Conservation (phyloP, 345 rosid genomes). For the Ceriops decandra region DNA sequence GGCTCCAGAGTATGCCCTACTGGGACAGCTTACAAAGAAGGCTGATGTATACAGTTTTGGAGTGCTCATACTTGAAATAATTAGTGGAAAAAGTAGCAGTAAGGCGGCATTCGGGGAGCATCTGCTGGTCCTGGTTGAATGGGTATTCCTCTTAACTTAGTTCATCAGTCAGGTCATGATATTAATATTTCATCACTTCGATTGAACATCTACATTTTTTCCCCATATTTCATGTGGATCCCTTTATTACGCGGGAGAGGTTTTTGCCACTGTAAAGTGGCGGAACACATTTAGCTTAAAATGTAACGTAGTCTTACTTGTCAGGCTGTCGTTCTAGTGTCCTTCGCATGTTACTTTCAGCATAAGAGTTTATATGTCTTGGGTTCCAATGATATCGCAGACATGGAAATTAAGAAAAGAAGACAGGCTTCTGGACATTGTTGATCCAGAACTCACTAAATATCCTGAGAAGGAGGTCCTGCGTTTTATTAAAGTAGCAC, state of each 20-base stretch:
- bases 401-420: slow-evolving; percentile 81
- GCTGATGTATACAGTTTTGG: slow-evolving; percentile 97
- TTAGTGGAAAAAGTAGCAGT: slow-evolving; percentile 77
- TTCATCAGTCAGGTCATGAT: background rate
- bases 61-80: slow-evolving; percentile 72
- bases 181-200: too few relatives aligned
- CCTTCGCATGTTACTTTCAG: too few relatives aligned
- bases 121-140: slow-evolving; percentile 68
- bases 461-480: slow-evolving; percentile 58
- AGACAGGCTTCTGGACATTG: slow-evolving; percentile 58
- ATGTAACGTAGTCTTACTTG: too few relatives aligned
- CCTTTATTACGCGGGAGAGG: too few relatives aligned
- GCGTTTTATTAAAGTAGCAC: slow-evolving; percentile 68
- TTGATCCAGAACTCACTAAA: slow-evolving; percentile 58
- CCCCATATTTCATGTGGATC: too few relatives aligned
- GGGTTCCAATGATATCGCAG: slow-evolving; percentile 40
- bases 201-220: too few relatives aligned
- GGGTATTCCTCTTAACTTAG: slow-evolving; percentile 52
- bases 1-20: slow-evolving; percentile 89
- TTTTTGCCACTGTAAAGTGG: too few relatives aligned
- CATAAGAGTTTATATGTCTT: background rate
- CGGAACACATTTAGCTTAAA: too few relatives aligned
- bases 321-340: too few relatives aligned
- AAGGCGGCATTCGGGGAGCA: slow-evolving; percentile 76
- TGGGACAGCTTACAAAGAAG: slow-evolving; percentile 85